phyloP scores from a whole-genome alignment of 208 protist species.

The Leishmania turanica region DNA sequence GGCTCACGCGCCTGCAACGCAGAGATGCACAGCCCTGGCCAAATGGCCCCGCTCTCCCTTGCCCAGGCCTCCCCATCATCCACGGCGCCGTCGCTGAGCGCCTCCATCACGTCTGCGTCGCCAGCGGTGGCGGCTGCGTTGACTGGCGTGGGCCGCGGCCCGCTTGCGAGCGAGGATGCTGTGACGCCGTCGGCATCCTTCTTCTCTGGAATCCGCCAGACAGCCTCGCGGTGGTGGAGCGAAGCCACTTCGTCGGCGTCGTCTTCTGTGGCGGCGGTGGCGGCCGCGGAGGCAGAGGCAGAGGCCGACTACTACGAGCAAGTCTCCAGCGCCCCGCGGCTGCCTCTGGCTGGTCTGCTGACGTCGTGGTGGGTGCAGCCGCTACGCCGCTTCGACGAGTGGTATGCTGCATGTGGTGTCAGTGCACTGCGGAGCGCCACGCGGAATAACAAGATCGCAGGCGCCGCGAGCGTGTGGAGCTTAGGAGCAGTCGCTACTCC shows the following conservation, averaged over 20 bases:
- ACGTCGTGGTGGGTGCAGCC: slow-evolving; percentile 61
- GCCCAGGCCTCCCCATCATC: neutral
- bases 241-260: slow-evolving; percentile 6
- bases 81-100: slow-evolving; percentile 4
- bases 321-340: slow-evolving; percentile 35
- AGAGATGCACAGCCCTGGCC: slow-evolving; percentile 22
- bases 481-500: neutral
- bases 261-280: neutral
- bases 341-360: slow-evolving; percentile 24
- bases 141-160: neutral
- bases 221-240: slow-evolving; percentile 26
- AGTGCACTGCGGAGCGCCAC: neutral
- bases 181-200: slow-evolving; percentile 9
- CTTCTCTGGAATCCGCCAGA: slow-evolving; percentile 18
- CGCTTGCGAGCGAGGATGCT: slow-evolving; percentile 1
- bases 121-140: slow-evolving; percentile 1
- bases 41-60: slow-evolving; percentile 1
- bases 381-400: slow-evolving; percentile 22
- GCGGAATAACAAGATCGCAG: neutral
- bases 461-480: neutral
- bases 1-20: slow-evolving; percentile 23
- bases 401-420: slow-evolving; percentile 21
- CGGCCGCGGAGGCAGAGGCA: neutral
- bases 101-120: slow-evolving; percentile 18
- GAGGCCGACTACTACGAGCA: slow-evolving; percentile 69